Base-by-base conservation (phyloP, 2,329 filamentous ascomycete genomes). In the Metarhizium guizhouense region DNA sequence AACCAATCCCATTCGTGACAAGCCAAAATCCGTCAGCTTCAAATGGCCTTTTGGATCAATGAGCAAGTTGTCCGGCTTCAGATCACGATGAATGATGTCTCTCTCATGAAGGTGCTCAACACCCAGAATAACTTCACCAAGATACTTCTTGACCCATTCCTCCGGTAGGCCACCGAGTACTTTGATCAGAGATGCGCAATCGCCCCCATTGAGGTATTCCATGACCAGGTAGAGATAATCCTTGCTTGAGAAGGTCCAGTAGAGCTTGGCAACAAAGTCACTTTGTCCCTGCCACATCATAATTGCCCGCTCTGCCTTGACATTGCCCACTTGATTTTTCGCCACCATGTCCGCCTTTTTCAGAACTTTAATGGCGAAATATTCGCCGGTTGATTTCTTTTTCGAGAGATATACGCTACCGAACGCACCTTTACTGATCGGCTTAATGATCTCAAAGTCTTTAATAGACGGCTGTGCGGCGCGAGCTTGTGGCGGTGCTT, bases 231-330 rank as follows among this genome's bases (percentile, higher is more conserved):
- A 99, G 29, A 99, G 84, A 67, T 96, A 99, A 67, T 99, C 94
- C 68, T 99, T 99, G 78, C 93, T 99, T 4, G 94, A 96, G 67
- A 99, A 99, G 0, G 94, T 99, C 95, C 95, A 99, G 74, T 97
- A 99, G 13, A 99, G 80, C 74, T 99, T 99, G 30, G 94, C 94
- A 56, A 99, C 94, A 69, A 99, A 99, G 58, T 99, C 94, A 69
- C 95, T 99, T 71, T 97, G 91, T 25, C 94, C 94, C 74, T 99
- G 94, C 90, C 94, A 97, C 94, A 99, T 99, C 94, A 99, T 97
- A 68, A 99, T 99, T 25, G 95, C 95, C 62, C 94, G 84, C 72
- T 99, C 94, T 8, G 95, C 94, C 72, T 99, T 97, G 66, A 99
- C 94, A 67, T 99, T 99, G 62, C 94, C 96, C 63, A 99, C 92